Evolutionary conservation across 2,329 filamentous ascomycete genomes (phyloP), one percentile per base, ranked within the genome.

Genomic region (Lasiodiplodia theobromae): DNA sequence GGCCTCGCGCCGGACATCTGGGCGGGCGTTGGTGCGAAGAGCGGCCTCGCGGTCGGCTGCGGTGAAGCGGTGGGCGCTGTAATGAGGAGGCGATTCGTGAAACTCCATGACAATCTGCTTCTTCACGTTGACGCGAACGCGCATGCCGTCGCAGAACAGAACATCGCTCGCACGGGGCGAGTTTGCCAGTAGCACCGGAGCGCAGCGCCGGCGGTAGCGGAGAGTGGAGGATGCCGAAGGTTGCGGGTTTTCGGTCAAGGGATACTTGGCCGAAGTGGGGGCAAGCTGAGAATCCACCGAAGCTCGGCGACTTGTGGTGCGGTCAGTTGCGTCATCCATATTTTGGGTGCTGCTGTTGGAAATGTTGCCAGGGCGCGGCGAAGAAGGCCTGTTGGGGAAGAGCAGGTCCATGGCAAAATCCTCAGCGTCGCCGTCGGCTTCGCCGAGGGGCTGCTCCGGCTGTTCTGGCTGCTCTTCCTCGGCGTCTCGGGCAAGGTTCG

Each of bases 121-220:
- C 37, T 78, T 79, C 70, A 79, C 77, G 69, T 83, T 82, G 74
- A 85, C 80, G 64, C 79, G 80, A 70, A 83, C 74, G 52, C 83
- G 81, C 63, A 77, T 75, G 56, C 82, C 82, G 37, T 78, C 73
- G 63, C 70, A 73, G 70, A 82, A 81, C 7, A 85, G 74, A n/a
- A 85, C 77, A 68, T 83, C 81, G 73, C 79, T 83, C 0, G 83
- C 81, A 40, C 83, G 78, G 2, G 80, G 78, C 2, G 82, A 81
- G 51, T 81, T 79, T 25, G 77, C 77, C 8, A 81, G 77, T 14
- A 85, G 73, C 6, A 83, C 75, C 2, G 83, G 83, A 63, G 82
- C 79, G 71, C 83, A 85, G 37, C 83, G 80, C 7, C 80, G 78
- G 65, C 82, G 80, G 75, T 85, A 85, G 66, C 83, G 81, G 49